Percentiles rank a stretch among this genome's conserved stretches.
These are phyloP conservation scores for Thraustochytrium striatum DNA, from an alignment of 352 stramenopile genomes.

Conservation along the genomic window DNA sequence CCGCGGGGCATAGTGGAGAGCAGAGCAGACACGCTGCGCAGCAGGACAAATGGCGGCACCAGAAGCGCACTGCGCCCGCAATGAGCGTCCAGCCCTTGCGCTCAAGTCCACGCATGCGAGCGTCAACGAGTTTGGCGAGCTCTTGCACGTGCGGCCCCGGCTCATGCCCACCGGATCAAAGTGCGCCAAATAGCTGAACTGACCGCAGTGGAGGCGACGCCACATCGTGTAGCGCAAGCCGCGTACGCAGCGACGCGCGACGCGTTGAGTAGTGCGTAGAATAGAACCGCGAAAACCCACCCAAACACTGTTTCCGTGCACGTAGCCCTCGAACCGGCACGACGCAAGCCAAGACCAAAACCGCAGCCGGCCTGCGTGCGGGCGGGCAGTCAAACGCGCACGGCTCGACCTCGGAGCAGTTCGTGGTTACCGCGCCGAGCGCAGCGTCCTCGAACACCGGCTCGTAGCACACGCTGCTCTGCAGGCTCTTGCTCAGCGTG, in stretches of 20 bases:
- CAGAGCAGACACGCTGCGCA: no score
- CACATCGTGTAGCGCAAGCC: background rate
- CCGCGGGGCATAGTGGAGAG: no score
- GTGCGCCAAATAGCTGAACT: no score
- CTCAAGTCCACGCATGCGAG: no score
- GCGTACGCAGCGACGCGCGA: background rate
- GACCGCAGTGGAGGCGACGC: background rate
- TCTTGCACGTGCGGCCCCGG: no score
- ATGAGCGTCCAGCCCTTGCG: no score
- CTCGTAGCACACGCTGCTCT: no score
- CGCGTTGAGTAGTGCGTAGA: background rate
- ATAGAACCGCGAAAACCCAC: background rate
- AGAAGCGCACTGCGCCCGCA: no score
- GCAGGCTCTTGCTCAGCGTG: no score
- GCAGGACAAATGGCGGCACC: no score
- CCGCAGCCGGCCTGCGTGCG: background rate
- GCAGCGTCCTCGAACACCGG: background rate
- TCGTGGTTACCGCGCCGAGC: background rate
- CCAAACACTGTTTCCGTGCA: background rate
- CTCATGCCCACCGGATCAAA: no score
- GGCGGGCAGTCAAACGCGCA: background rate
- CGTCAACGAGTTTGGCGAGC: no score
- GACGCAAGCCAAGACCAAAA: conserved; percentile 6
- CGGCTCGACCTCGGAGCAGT: background rate
- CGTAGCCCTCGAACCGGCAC: background rate